Evolutionary conservation across 768 basidiomycete species (phyloP).

Genomic region (Leccinum variicolor): DNA sequence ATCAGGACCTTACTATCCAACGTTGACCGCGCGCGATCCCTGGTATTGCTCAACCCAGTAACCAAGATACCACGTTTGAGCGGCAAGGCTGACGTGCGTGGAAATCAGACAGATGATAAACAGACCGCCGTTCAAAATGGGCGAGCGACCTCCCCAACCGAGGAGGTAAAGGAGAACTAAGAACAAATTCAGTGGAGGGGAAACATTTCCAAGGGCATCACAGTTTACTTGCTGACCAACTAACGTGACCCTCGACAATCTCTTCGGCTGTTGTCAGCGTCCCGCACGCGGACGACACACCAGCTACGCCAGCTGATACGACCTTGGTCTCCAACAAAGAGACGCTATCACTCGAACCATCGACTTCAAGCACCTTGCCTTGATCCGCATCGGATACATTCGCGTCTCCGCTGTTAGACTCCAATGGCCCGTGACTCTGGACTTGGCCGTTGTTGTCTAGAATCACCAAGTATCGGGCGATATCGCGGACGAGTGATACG

Average conservation of each 20-base stretch:
- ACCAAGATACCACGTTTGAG: constrained; percentile 41
- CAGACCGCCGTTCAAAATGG: constrained; percentile 31
- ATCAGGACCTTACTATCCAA: constrained; percentile 27
- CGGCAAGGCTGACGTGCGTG: constrained; percentile 17
- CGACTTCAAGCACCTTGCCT: background rate
- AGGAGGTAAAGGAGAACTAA: constrained; percentile 14
- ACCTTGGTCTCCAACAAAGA: constrained; percentile 24
- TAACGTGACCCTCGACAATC: constrained; percentile 14
- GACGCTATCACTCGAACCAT: background rate
- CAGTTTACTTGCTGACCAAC: constrained; percentile 16
- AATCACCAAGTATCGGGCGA: constrained; percentile 43
- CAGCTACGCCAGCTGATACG: constrained; percentile 11
- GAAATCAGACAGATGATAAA: constrained; percentile 16
- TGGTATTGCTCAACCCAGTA: constrained; percentile 24
- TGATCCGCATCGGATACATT: background rate
- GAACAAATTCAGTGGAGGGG: background rate
- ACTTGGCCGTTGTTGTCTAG: constrained; percentile 51
- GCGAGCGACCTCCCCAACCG: constrained; percentile 19
- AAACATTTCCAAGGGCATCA: background rate
- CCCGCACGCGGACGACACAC: background rate
- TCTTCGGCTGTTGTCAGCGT: constrained; percentile 11
- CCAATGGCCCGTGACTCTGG: constrained; percentile 42
- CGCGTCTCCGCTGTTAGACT: constrained; percentile 10
- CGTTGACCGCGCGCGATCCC: constrained; percentile 29
- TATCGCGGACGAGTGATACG: constrained; percentile 24